phyloP scores from a whole-genome alignment of 2,329 filamentous ascomycete genomes.

The Diaporthe aspalathi region DNA sequence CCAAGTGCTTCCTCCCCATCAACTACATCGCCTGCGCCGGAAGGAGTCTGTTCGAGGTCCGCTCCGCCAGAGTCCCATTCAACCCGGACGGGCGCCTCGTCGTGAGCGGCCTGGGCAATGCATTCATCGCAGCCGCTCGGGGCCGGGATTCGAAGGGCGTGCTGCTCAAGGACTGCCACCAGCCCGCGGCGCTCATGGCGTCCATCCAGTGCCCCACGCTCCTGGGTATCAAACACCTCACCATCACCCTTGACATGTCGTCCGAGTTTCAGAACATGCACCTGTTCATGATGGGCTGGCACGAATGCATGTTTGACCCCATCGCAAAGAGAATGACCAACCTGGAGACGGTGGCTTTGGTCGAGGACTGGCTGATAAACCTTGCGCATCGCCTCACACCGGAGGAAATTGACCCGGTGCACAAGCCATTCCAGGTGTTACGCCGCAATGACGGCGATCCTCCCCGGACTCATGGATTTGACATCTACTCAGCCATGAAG shows the following conservation, averaged over 20 bases:
- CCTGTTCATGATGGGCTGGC: not conserved
- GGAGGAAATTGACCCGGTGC: not conserved
- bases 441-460: rapidly evolving
- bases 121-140: too few relatives aligned
- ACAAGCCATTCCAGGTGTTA: not conserved
- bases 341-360: not conserved
- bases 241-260: not conserved
- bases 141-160: too few relatives aligned
- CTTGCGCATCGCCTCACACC: too few relatives aligned
- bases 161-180: too few relatives aligned
- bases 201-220: not conserved
- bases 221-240: not conserved
- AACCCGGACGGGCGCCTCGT: too few relatives aligned
- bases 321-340: not conserved
- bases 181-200: too few relatives aligned
- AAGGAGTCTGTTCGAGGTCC: too few relatives aligned
- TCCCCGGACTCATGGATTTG: not conserved
- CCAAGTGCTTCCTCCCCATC: too few relatives aligned
- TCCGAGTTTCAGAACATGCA: not conserved
- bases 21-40: too few relatives aligned
- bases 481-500: not conserved
- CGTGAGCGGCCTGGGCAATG: too few relatives aligned
- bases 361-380: not conserved
- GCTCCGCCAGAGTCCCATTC: too few relatives aligned
- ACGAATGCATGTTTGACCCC: not conserved